Conservation (phyloP, 805 yeast species). For the Saccharomycopsis schoenii region DNA sequence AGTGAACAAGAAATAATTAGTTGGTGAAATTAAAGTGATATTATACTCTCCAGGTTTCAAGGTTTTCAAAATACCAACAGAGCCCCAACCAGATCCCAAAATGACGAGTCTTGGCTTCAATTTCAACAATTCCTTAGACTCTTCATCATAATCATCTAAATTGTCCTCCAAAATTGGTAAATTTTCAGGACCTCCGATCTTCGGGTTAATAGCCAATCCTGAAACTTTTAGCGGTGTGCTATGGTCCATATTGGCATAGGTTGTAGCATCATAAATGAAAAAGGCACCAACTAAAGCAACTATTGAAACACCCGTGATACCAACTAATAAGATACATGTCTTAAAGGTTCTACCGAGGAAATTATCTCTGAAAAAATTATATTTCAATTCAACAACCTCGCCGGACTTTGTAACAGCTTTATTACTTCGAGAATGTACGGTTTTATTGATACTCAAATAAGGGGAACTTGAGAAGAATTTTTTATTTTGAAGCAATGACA, state of each 20-base stretch:
- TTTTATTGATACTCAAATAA: not conserved
- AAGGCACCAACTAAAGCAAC: conserved; percentile 36
- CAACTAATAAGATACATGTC: conserved; percentile 30
- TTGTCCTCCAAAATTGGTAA: conserved; percentile 48
- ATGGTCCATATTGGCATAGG: conserved; percentile 38
- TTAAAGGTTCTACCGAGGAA: conserved; percentile 27
- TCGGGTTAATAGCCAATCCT: conserved; percentile 42
- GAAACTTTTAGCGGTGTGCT: conserved; percentile 39
- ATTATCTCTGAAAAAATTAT: conserved; percentile 22
- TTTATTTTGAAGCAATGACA: not conserved
- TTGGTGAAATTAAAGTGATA: conserved; percentile 58
- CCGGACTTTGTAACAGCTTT: conserved; percentile 13
- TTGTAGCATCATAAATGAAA: conserved; percentile 56
- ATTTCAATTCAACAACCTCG: conserved; percentile 12
- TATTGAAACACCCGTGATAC: conserved; percentile 35
- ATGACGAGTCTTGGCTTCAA: conserved; percentile 50
- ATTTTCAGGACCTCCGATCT: conserved; percentile 61
- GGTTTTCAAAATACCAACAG: conserved; percentile 46
- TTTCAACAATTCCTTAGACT: conserved; percentile 34
- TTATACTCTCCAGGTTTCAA: conserved; percentile 47
- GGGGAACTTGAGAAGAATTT: not conserved
- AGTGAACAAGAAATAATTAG: conserved; percentile 59
- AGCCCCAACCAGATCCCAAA: conserved; percentile 66
- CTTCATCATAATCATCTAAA: conserved; percentile 47
- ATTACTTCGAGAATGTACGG: not conserved